phyloP scores from a whole-genome alignment of 371 early-diverging fungal species.

The Dichotomocladium elegans region DNA sequence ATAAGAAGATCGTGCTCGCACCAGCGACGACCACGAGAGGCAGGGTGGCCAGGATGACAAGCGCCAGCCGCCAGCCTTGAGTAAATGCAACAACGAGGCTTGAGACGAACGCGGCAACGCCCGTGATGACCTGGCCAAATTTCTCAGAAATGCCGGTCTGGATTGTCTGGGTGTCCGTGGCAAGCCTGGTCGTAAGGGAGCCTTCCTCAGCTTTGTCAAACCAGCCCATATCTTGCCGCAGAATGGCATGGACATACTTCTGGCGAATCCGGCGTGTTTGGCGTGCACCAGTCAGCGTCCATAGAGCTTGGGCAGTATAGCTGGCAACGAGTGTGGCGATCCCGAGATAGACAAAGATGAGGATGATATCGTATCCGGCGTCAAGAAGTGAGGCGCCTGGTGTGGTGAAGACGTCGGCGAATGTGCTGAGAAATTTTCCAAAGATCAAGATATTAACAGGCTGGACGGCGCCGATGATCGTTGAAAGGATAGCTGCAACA shows the following conservation, averaged over 20 bases:
- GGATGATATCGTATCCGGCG: slow-evolving; percentile 9
- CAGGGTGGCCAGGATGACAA: slow-evolving; percentile 66
- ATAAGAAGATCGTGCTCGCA: slow-evolving; percentile 54
- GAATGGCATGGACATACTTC: slow-evolving; percentile 58
- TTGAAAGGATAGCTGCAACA: slow-evolving; percentile 16
- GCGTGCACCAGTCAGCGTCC: slow-evolving; percentile 11
- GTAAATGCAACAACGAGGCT: slow-evolving; percentile 78
- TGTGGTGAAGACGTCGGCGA: slow-evolving; percentile 25
- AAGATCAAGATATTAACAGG: slow-evolving; percentile 36
- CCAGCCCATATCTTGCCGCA: slow-evolving; percentile 72
- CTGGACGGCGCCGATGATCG: slow-evolving; percentile 28
- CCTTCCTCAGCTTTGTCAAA: background rate
- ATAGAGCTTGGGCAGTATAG: slow-evolving; percentile 14
- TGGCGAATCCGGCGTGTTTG: slow-evolving; percentile 50
- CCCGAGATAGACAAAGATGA: slow-evolving; percentile 16
- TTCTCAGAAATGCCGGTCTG: slow-evolving; percentile 42
- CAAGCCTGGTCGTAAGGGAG: slow-evolving; percentile 50
- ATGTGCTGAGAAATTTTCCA: slow-evolving; percentile 10
- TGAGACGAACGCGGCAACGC: slow-evolving; percentile 64
- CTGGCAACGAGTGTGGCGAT: slow-evolving; percentile 9
- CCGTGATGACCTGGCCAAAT: too few relatives aligned
- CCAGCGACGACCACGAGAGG: slow-evolving; percentile 46
- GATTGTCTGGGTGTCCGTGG: slow-evolving; percentile 61
- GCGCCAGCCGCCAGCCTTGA: slow-evolving; percentile 74
- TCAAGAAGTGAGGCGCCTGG: slow-evolving; percentile 8